Evolutionary conservation across 345 rosid species (phyloP).

Genomic region (Chamaenerion angustifolium): DNA sequence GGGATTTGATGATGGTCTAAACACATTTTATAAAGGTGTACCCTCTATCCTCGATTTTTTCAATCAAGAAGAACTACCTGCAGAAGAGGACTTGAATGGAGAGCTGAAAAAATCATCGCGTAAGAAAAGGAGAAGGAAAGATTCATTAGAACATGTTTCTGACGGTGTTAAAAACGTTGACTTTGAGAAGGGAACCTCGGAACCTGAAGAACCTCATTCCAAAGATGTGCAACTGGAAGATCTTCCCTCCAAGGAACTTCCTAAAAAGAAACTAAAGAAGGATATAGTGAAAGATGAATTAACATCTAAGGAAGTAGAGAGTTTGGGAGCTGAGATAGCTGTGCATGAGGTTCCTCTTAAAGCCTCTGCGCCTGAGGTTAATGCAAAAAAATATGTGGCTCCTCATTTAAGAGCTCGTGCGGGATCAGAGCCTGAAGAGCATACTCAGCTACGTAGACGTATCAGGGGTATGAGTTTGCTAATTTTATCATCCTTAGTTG

Average conservation of each 20-base stretch:
- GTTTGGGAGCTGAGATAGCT: constrained; percentile 11
- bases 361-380: constrained; percentile 12
- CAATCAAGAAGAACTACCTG: constrained; percentile 15
- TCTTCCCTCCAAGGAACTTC: constrained; percentile 3
- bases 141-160: background rate
- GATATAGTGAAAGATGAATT: constrained; percentile 10
- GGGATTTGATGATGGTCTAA: constrained; percentile 55
- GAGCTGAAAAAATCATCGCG: background rate
- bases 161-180: constrained; percentile 4
- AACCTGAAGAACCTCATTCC: constrained; percentile 4
- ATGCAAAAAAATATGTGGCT: constrained; percentile 42
- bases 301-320: constrained; percentile 14
- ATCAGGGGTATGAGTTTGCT: constrained; percentile 47
- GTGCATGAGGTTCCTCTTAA: constrained; percentile 14
- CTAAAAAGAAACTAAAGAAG: constrained; percentile 32
- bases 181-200: constrained; percentile 6
- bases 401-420: constrained; percentile 56
- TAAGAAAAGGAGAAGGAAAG: constrained; percentile 7
- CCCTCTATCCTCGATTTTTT: constrained; percentile 26
- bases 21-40: constrained; percentile 33
- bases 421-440: constrained; percentile 54
- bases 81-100: constrained; percentile 5
- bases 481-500: constrained; percentile 1
- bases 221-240: constrained; percentile 8
- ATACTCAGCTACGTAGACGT: constrained; percentile 46